Conservation (phyloP, 805 yeast genomes). For the Kuraishia cidri region DNA sequence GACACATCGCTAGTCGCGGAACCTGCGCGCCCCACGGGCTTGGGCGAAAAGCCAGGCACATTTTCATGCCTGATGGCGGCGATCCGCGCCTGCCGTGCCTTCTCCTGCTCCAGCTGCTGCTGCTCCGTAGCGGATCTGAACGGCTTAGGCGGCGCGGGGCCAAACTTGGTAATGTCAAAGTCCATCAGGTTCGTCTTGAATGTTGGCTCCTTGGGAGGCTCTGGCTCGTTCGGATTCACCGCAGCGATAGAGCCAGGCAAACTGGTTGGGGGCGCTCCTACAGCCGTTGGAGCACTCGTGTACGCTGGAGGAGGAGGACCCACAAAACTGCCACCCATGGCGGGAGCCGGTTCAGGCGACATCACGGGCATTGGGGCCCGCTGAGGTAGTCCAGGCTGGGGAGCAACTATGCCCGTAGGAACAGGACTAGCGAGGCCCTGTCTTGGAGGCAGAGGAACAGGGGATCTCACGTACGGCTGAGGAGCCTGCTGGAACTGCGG, state of each 20-base stretch:
- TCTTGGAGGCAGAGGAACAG: too few relatives aligned
- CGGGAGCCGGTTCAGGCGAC: neutral
- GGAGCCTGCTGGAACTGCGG: too few relatives aligned
- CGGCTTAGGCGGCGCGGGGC: slow-evolving; percentile 39
- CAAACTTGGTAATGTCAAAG: slow-evolving; percentile 26
- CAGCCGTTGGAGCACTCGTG: slow-evolving; percentile 9
- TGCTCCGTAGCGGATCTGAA: slow-evolving; percentile 14
- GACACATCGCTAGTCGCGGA: neutral
- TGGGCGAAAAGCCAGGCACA: too few relatives aligned
- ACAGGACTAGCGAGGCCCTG: neutral
- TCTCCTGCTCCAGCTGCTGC: slow-evolving; percentile 11
- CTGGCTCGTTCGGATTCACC: neutral
- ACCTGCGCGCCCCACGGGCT: too few relatives aligned
- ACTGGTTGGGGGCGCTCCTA: slow-evolving; percentile 16
- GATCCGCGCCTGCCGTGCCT: slow-evolving; percentile 13
- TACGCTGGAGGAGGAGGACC: neutral
- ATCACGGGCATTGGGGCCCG: neutral
- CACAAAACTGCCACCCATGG: neutral
- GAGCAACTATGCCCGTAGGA: too few relatives aligned
- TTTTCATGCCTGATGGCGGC: slow-evolving; percentile 15
- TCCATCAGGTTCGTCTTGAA: slow-evolving; percentile 19
- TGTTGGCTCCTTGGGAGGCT: slow-evolving; percentile 2
- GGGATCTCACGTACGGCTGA: too few relatives aligned
- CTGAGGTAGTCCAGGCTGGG: too few relatives aligned
- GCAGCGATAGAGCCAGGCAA: slow-evolving; percentile 5